phyloP scores from a whole-genome alignment of 805 yeast genomes.

The Kuraishia ogatae region DNA sequence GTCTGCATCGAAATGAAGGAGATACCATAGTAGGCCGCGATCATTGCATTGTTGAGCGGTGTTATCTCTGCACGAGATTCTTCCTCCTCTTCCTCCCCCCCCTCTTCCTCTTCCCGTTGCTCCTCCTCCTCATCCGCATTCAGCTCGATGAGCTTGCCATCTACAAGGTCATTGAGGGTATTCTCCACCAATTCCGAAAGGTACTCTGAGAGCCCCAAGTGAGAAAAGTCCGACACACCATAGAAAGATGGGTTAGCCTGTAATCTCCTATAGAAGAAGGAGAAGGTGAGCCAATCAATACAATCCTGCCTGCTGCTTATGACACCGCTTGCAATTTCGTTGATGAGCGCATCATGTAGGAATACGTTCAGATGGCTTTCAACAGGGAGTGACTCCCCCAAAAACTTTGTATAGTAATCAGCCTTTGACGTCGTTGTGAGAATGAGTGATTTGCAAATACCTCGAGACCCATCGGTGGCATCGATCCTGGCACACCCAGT shows the following conservation, averaged over 20 bases:
- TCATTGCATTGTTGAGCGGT: constrained; percentile 64
- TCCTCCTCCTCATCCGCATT: constrained; percentile 32
- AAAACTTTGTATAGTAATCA: constrained; percentile 61
- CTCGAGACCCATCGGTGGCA: constrained; percentile 21
- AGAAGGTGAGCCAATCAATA: constrained; percentile 82
- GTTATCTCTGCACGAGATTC: constrained; percentile 33
- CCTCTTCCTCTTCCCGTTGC: too few relatives aligned
- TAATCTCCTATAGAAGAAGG: constrained; percentile 75
- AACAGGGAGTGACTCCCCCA: constrained; percentile 69
- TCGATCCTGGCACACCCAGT: constrained; percentile 31
- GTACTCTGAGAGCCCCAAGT: constrained; percentile 67
- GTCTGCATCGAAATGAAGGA: constrained; percentile 61
- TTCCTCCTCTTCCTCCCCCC: constrained; percentile 19
- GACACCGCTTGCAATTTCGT: constrained; percentile 62
- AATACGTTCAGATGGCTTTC: constrained; percentile 62
- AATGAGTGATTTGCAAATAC: constrained; percentile 29
- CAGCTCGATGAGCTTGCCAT: constrained; percentile 54
- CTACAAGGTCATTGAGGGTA: constrained; percentile 52
- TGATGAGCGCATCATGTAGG: constrained; percentile 59
- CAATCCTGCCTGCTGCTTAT: constrained; percentile 72
- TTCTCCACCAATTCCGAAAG: constrained; percentile 78
- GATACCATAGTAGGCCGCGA: constrained; percentile 66
- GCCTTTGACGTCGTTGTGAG: constrained; percentile 47
- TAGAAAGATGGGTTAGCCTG: constrained; percentile 83
- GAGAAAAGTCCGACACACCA: constrained; percentile 59